phyloP scores from a whole-genome alignment of 306 rosid species.

The Medicago lupulina region DNA sequence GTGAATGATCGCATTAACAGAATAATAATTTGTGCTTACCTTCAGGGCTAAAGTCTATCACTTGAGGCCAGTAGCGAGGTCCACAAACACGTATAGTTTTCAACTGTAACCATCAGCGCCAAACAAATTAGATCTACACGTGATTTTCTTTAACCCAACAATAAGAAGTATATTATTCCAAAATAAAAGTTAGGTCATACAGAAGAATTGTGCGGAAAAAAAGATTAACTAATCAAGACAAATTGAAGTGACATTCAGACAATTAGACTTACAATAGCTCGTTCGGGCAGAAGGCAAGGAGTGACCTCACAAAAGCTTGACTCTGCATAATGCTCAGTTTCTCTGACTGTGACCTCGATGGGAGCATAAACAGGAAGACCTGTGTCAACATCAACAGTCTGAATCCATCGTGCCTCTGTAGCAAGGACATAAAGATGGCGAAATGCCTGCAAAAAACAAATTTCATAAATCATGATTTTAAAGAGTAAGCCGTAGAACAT shows the following conservation, averaged over 20 bases:
- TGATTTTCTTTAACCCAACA: slow-evolving; percentile 34
- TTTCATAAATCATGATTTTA: slow-evolving; percentile 42
- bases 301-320: slow-evolving; percentile 93
- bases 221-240: slow-evolving; percentile 22
- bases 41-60: slow-evolving; percentile 77
- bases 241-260: slow-evolving; percentile 32
- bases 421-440: slow-evolving; percentile 95
- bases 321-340: slow-evolving; percentile 92
- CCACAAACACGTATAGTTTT: slow-evolving; percentile 86
- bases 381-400: slow-evolving; percentile 95
- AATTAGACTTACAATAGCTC: slow-evolving; percentile 73
- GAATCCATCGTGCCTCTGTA: slow-evolving; percentile 97
- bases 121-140: slow-evolving; percentile 38
- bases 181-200: slow-evolving; percentile 26
- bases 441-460: slow-evolving; percentile 71
- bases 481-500: slow-evolving; percentile 4
- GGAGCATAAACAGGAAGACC: slow-evolving; percentile 97
- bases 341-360: slow-evolving; percentile 79
- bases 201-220: background rate
- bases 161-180: slow-evolving; percentile 36
- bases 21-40: slow-evolving; percentile 55
- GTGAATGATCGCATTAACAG: slow-evolving; percentile 32
- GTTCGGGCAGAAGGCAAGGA: slow-evolving; percentile 96
- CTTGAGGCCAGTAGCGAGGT: slow-evolving; percentile 97
- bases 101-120: slow-evolving; percentile 62